Conservation (phyloP, 2,329 filamentous ascomycete species). For the Calonectria crousiana region DNA sequence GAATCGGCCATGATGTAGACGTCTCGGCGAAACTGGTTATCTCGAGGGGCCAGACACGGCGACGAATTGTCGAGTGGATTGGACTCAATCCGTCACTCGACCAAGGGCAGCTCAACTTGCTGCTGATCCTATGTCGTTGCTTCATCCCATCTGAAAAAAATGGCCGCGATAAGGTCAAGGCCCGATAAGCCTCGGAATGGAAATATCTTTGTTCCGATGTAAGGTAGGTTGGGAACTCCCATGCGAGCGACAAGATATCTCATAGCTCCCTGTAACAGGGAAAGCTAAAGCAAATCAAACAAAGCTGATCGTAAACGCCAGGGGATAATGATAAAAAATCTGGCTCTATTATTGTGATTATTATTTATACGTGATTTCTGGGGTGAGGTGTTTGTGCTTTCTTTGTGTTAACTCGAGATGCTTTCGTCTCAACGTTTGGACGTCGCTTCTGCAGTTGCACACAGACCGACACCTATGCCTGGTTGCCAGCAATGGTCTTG, state of each 20-base stretch:
- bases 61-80: conserved; percentile 13
- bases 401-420: not conserved
- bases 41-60: not conserved
- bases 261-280: not conserved
- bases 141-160: conserved; percentile 37
- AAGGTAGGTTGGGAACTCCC: not conserved
- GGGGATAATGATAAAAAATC: not conserved
- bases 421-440: not conserved
- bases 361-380: not conserved
- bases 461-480: conserved; percentile 4
- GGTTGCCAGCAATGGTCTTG: not conserved
- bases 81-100: conserved; percentile 11
- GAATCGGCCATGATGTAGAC: conserved; percentile 40
- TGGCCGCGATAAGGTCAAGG: conserved; percentile 33
- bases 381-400: not conserved
- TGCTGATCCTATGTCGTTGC: conserved; percentile 27
- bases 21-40: not conserved
- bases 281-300: not conserved
- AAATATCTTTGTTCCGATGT: conserved; percentile 39
- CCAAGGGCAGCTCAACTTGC: conserved; percentile 27
- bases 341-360: not conserved
- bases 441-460: not conserved
- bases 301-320: not conserved
- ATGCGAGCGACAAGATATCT: not conserved
- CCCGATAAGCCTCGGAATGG: conserved; percentile 43